Conservation (phyloP, 306 rosid species). For the Prinsepia uniflora region DNA sequence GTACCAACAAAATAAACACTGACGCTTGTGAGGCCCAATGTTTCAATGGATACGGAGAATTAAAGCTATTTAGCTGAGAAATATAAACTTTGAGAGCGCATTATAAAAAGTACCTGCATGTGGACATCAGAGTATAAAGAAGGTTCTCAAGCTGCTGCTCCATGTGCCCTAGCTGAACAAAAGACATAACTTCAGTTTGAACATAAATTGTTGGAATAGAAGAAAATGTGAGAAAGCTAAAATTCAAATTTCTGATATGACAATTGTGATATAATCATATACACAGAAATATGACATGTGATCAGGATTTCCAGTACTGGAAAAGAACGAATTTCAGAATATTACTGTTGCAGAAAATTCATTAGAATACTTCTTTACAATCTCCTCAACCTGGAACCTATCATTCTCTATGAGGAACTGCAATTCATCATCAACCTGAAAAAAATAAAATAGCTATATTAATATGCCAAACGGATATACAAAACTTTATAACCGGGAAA, state of each 20-base stretch:
- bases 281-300: conserved; percentile 1
- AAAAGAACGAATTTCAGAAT: conserved; percentile 23
- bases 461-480: not conserved
- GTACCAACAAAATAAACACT: not conserved
- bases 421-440: conserved; percentile 51
- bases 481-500: not conserved
- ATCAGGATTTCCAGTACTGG: conserved; percentile 2
- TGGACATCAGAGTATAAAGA: conserved; percentile 54
- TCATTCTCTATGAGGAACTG: conserved; percentile 50
- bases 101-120: conserved; percentile 52
- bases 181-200: conserved; percentile 22
- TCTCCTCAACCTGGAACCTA: conserved; percentile 40
- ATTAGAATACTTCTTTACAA: conserved; percentile 46
- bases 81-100: not conserved
- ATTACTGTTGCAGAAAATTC: conserved; percentile 58
- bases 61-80: not conserved
- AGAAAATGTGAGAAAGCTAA: not conserved
- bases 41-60: not conserved
- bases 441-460: not conserved
- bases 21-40: not conserved
- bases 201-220: conserved; percentile 5
- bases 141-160: conserved; percentile 69
- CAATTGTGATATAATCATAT: not conserved
- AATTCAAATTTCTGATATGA: not conserved
- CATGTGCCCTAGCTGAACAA: conserved; percentile 66